Conservation (phyloP, 2,329 filamentous ascomycete genomes). For the Ascochyta clinopodiicola region DNA sequence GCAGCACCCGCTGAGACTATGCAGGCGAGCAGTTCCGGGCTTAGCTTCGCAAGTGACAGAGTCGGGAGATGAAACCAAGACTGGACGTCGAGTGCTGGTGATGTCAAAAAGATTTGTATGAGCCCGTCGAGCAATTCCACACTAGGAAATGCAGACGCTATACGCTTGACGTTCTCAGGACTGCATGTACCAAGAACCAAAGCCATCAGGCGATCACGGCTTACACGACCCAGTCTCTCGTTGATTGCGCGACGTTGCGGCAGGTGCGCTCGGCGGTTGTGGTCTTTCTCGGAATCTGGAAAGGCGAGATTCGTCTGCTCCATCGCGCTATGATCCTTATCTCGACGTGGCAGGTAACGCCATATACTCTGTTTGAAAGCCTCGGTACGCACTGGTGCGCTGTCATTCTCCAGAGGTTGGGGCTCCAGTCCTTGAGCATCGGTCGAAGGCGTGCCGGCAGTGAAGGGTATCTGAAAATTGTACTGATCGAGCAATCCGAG, state of each 20-base stretch:
- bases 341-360: conserved; percentile 51
- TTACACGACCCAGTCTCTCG: conserved; percentile 51
- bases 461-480: conserved; percentile 54
- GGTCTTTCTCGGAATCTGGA: conserved; percentile 42
- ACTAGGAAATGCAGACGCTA: conserved; percentile 68
- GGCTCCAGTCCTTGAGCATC: conserved; percentile 26
- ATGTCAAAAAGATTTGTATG: conserved; percentile 66
- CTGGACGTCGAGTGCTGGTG: conserved; percentile 63
- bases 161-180: conserved; percentile 56
- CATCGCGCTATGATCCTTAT: conserved; percentile 32
- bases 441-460: conserved; percentile 36
- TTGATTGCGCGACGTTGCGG: conserved; percentile 48
- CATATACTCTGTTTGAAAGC: conserved; percentile 54
- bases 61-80: conserved; percentile 68
- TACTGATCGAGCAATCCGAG: conserved; percentile 55
- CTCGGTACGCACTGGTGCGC: conserved; percentile 33
- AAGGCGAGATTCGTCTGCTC: conserved; percentile 50
- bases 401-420: conserved; percentile 26
- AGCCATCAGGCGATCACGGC: conserved; percentile 66
- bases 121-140: conserved; percentile 66
- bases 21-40: conserved; percentile 66
- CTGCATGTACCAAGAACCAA: conserved; percentile 68
- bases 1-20: conserved; percentile 67
- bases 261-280: conserved; percentile 40
- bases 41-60: conserved; percentile 62